A percentile compares a stretch with the other conserved stretches of the same genome.
These are phyloP conservation scores for Prillingera fragicola DNA, from an alignment of 1,284 basidiomycete species.

Conservation along the genomic window DNA sequence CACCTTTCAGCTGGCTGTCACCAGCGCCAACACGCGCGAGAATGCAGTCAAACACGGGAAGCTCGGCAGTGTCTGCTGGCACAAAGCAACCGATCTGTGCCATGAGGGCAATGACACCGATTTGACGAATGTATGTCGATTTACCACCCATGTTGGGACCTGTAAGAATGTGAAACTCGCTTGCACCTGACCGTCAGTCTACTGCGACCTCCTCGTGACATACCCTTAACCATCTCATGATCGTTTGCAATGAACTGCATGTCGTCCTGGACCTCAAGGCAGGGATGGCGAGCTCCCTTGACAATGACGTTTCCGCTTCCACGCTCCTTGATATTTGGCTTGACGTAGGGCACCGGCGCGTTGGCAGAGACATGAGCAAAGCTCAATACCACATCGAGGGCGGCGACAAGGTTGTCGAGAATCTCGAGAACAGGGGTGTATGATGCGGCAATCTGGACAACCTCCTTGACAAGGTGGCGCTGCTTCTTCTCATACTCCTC, in stretches of 20 bases:
- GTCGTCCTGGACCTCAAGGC: slow-evolving; percentile 93
- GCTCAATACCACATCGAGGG: slow-evolving; percentile 86
- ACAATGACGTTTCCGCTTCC: slow-evolving; percentile 73
- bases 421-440: slow-evolving; percentile 86
- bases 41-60: slow-evolving; percentile 95
- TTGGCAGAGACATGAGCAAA: slow-evolving; percentile 85
- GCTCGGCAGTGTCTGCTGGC: slow-evolving; percentile 73
- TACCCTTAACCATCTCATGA: slow-evolving; percentile 41
- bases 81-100: slow-evolving; percentile 94
- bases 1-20: slow-evolving; percentile 93
- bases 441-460: slow-evolving; percentile 86
- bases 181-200: slow-evolving; percentile 28
- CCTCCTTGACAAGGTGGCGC: slow-evolving; percentile 80
- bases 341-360: slow-evolving; percentile 81
- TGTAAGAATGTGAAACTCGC: slow-evolving; percentile 53
- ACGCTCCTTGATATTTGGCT: slow-evolving; percentile 54
- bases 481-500: slow-evolving; percentile 71
- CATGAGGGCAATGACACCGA: slow-evolving; percentile 91
- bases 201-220: slow-evolving; percentile 4
- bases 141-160: slow-evolving; percentile 97
- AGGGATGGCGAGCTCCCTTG: slow-evolving; percentile 85
- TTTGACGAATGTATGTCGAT: slow-evolving; percentile 84
- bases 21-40: slow-evolving; percentile 95
- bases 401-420: slow-evolving; percentile 81
- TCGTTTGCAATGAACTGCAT: slow-evolving; percentile 95